These are phyloP conservation scores for Eucalyptus erythrocorys DNA, from an alignment of 345 rosid species.

Conservation along the genomic window DNA sequence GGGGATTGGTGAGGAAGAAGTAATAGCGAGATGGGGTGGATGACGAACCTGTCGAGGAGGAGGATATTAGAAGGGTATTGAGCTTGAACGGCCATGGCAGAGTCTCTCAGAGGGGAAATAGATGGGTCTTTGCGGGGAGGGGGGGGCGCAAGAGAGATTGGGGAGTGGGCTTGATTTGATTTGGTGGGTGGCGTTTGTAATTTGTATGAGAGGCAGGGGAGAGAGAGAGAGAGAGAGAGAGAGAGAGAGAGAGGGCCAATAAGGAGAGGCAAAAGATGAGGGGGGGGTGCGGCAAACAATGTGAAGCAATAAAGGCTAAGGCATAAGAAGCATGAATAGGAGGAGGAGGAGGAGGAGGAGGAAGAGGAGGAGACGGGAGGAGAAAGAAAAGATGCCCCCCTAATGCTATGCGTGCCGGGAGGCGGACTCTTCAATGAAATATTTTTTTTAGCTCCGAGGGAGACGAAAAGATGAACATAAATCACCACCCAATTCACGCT, in stretches of 20 bases:
- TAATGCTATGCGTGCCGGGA: background rate
- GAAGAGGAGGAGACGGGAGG: background rate
- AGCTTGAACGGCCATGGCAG: conserved; percentile 35
- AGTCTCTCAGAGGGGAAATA: background rate
- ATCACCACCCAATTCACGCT: background rate
- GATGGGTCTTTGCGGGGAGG: background rate
- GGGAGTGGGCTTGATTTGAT: background rate
- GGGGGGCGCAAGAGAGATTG: background rate
- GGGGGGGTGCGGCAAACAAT: background rate
- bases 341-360: background rate
- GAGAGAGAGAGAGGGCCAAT: background rate
- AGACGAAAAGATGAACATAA: background rate
- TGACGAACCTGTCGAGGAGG: conserved; percentile 22
- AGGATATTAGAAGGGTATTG: conserved; percentile 30
- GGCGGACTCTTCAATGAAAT: conserved; percentile 35
- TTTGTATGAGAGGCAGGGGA: background rate
- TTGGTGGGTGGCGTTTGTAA: background rate
- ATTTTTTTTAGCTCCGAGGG: background rate
- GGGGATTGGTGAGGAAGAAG: background rate
- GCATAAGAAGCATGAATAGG: conserved; percentile 31
- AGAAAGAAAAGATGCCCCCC: conserved; percentile 22
- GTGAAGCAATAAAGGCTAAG: conserved; percentile 17
- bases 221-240: background rate
- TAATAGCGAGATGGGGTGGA: background rate
- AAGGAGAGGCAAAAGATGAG: conserved; percentile 7